phyloP scores from a whole-genome alignment of 345 rosid species.

The Melaleuca alternifolia region DNA sequence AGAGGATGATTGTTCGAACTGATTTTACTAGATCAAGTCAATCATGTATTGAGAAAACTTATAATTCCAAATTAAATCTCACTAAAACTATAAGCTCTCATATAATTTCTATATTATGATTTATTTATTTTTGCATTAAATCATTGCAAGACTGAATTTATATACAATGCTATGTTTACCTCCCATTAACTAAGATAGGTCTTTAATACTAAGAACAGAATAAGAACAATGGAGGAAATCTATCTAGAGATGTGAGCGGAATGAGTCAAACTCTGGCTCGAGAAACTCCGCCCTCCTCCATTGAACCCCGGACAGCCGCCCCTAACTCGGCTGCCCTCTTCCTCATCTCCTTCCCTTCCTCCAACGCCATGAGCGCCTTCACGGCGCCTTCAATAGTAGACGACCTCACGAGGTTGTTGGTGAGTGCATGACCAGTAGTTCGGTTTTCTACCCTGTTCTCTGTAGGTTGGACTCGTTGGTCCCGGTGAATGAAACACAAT shows the following conservation, averaged over 20 bases:
- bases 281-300: slow-evolving; percentile 27
- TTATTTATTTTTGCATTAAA: neutral
- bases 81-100: neutral
- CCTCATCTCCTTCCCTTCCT: slow-evolving; percentile 40
- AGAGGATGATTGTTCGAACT: neutral
- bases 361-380: slow-evolving; percentile 29
- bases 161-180: neutral
- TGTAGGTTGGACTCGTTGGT: too few species aligned
- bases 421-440: too few species aligned
- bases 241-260: slow-evolving; percentile 35
- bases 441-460: too few species aligned
- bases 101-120: neutral
- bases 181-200: neutral
- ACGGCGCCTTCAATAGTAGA: slow-evolving; percentile 18
- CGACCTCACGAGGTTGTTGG: slow-evolving; percentile 5
- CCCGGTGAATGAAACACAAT: too few species aligned
- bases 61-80: neutral
- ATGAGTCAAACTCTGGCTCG: slow-evolving; percentile 32
- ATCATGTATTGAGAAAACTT: neutral
- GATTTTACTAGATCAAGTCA: neutral
- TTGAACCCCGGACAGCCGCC: slow-evolving; percentile 3
- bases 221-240: neutral
- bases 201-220: neutral
- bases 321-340: slow-evolving; percentile 32
- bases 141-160: neutral